A percentile compares a stretch with the other conserved stretches of the same genome.
Evolutionary conservation across 257 asterid species (phyloP).

Genomic region (Ligustrum vulgare): DNA sequence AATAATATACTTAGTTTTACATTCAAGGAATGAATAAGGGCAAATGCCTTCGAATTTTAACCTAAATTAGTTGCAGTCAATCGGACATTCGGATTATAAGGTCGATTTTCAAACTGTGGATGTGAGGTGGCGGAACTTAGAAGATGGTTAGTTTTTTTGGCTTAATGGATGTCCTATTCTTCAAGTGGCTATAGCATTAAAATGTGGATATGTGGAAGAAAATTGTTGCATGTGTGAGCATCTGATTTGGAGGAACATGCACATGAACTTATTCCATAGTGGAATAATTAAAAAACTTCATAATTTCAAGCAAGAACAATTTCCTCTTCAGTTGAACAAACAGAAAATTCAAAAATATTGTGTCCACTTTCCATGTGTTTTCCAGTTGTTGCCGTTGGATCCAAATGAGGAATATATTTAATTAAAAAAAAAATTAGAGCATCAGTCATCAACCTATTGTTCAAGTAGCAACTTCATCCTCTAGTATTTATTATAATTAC

Average conservation of each 20-base stretch:
- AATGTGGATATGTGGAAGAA: slow-evolving; percentile 17
- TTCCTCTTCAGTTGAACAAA: slow-evolving; percentile 13
- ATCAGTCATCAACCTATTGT: not conserved
- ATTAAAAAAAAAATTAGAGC: not conserved
- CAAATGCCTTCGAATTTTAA: too few relatives aligned
- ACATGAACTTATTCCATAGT: slow-evolving; percentile 30
- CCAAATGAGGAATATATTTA: slow-evolving; percentile 17
- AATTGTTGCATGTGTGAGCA: slow-evolving; percentile 25
- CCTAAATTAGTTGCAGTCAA: too few relatives aligned
- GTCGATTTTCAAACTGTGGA: too few relatives aligned
- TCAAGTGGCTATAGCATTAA: not conserved
- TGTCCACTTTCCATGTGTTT: slow-evolving; percentile 53
- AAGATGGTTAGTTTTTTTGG: too few relatives aligned
- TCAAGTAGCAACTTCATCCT: not conserved
- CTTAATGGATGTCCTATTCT: too few relatives aligned
- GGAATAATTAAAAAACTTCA: slow-evolving; percentile 27
- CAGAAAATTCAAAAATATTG: not conserved
- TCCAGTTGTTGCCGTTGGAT: slow-evolving; percentile 40
- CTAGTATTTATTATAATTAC: not conserved
- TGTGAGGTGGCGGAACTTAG: too few relatives aligned
- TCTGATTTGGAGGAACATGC: slow-evolving; percentile 23
- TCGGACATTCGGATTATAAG: too few relatives aligned
- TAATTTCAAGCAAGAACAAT: slow-evolving; percentile 28
- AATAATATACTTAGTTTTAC: too few relatives aligned
- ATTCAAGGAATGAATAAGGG: too few relatives aligned